phyloP scores from a whole-genome alignment of 2,329 filamentous ascomycete genomes.

The Lizonia empirigonia region DNA sequence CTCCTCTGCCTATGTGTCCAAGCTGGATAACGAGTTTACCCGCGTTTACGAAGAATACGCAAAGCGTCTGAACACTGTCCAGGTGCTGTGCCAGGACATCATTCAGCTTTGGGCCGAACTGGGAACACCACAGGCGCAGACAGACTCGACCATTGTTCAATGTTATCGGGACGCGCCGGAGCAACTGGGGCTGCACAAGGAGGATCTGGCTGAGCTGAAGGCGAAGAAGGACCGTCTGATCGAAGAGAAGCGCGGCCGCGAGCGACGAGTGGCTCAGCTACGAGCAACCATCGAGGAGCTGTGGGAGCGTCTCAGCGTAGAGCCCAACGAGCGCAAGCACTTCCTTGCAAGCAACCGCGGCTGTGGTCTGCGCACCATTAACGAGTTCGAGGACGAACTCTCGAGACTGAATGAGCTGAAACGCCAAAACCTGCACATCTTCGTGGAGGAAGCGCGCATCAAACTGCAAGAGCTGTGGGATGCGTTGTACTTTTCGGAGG shows the following conservation, averaged over 20 bases:
- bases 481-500: conserved; percentile 88
- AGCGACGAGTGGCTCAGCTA: conserved; percentile 78
- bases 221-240: conserved; percentile 79
- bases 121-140: conserved; percentile 90
- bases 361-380: conserved; percentile 88
- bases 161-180: conserved; percentile 89
- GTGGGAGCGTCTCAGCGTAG: conserved; percentile 86
- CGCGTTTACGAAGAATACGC: conserved; percentile 97
- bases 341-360: conserved; percentile 90
- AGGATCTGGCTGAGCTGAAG: conserved; percentile 76
- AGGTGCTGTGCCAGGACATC: conserved; percentile 77
- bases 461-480: conserved; percentile 97
- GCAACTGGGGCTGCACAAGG: conserved; percentile 88
- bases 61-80: conserved; percentile 76
- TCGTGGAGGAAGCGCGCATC: conserved; percentile 91
- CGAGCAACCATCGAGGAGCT: conserved; percentile 78
- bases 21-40: conserved; percentile 88
- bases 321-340: conserved; percentile 79
- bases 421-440: conserved; percentile 90
- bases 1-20: conserved; percentile 85
- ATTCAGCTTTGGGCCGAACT: conserved; percentile 96
- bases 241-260: conserved; percentile 86
- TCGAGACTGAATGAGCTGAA: conserved; percentile 88
- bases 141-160: conserved; percentile 84
- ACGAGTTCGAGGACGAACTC: conserved; percentile 94